Base-by-base conservation (phyloP, 1,139 yeast genomes). In the Suhomyces bolitotheri region DNA sequence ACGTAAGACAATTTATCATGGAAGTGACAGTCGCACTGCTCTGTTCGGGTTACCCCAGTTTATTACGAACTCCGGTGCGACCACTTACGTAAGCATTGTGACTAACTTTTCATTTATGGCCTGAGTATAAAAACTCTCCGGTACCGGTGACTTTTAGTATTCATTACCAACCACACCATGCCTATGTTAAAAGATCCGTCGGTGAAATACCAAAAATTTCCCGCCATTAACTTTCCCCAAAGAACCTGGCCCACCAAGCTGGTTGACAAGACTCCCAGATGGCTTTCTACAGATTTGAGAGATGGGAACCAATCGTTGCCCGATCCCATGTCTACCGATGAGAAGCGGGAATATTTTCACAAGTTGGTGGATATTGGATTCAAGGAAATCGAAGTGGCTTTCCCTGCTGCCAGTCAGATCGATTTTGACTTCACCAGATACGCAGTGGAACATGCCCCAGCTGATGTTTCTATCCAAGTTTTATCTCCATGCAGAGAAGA, bases 271-370 rank as follows among this genome's bases (percentile, higher is more conserved):
- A 84, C 97, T 3, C 97, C 98, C 39, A 75, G 97, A 60, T 92
- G 97, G 97, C 76, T 92, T 37, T 85, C 96, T 7, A 92, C 97
- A 2, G 97, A 92, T 60, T 75, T 92, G 52, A 78, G 97, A 62
- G 98, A 92, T 59, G 98, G 98, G 39, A 92, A 92, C 68, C 97
- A 92, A 66, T 86, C 97, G 8, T 74, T 92, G 49, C 97, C 97
- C 7, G 97, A 92, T 63, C 97, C 97, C 35, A 92, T 92, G 97
- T 76, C 88, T 20, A 78, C 89, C 23, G 85, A 74, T 25, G 96
- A 92, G 61, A 92, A 92, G 67, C 87, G 87, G 60, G 84, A 77
- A 49, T 90, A 87, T 62, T 90, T 90, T 69, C 76, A 81, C 47
- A 87, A 89, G 60, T 72, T 92, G 40, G 69, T 90, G n/a, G 92